Percentiles rank a stretch among this genome's conserved stretches.
Conservation (phyloP, 768 basidiomycete species). For the Cystofilobasidium capitatum region DNA sequence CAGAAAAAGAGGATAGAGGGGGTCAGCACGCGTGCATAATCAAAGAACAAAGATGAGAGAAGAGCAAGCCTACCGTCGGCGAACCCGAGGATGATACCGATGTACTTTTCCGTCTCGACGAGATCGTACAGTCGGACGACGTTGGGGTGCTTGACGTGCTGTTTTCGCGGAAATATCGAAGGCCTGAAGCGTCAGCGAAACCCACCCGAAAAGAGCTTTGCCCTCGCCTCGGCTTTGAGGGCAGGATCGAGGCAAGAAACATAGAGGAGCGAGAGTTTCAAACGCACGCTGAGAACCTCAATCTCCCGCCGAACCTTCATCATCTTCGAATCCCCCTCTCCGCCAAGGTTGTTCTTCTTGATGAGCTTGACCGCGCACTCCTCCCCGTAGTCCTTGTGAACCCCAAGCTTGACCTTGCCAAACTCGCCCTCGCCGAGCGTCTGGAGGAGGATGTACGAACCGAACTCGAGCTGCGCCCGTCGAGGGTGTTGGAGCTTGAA, state of each 20-base stretch:
- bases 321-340: slow-evolving; percentile 64
- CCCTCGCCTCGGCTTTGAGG: no score
- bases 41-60: background rate
- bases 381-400: slow-evolving; percentile 86
- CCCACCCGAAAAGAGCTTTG: background rate
- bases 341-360: slow-evolving; percentile 66
- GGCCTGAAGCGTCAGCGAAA: background rate
- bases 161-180: slow-evolving; percentile 15
- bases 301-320: slow-evolving; percentile 97
- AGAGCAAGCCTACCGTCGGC: slow-evolving; percentile 58
- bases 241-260: background rate
- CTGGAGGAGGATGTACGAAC: slow-evolving; percentile 87
- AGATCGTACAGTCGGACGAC: slow-evolving; percentile 97
- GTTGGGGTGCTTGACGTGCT: slow-evolving; percentile 94
- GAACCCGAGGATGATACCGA: slow-evolving; percentile 97
- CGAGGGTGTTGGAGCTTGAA: slow-evolving; percentile 39
- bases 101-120: slow-evolving; percentile 98
- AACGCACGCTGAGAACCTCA: slow-evolving; percentile 79
- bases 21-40: background rate
- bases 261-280: background rate
- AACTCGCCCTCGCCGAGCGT: slow-evolving; percentile 98
- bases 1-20: background rate
- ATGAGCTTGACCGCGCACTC: slow-evolving; percentile 99
- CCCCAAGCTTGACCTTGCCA: slow-evolving; percentile 95
- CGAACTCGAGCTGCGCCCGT: slow-evolving; percentile 51